Conservation (phyloP, 2,329 filamentous ascomycete species). For the Chalaropsis ovoidea region DNA sequence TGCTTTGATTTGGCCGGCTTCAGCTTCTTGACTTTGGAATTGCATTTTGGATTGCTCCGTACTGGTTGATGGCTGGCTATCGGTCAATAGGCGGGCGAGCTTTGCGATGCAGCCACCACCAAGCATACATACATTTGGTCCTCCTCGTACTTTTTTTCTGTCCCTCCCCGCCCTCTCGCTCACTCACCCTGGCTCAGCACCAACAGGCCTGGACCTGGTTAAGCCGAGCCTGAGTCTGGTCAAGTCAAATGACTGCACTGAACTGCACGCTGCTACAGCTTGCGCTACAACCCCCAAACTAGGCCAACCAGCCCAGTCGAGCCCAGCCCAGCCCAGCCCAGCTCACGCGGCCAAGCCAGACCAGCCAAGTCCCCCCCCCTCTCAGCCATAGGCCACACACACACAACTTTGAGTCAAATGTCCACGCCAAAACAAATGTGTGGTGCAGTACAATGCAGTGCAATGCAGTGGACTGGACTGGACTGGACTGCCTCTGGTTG, state of each 20-base stretch:
- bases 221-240: conserved; percentile 14
- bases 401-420: not conserved
- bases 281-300: not conserved
- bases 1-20: not conserved
- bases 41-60: conserved; percentile 17
- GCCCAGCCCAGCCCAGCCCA: not conserved
- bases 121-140: conserved; percentile 16
- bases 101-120: conserved; percentile 14
- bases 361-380: not conserved
- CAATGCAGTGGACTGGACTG: not conserved
- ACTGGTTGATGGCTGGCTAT: conserved; percentile 17
- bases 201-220: conserved; percentile 21
- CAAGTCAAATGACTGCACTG: conserved; percentile 8
- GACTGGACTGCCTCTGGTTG: conserved; percentile 2
- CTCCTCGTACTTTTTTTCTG: conserved; percentile 12
- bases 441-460: not conserved
- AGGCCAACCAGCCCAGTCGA: not conserved
- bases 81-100: conserved; percentile 13
- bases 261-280: not conserved
- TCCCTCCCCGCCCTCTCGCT: conserved; percentile 18
- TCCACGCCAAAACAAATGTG: no score
- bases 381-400: not conserved
- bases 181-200: conserved; percentile 10
- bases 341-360: not conserved
- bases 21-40: conserved; percentile 8